Evolutionary conservation across 768 basidiomycete genomes (phyloP), one percentile per base, ranked within the genome.

Genomic region (Mycena vitilis): DNA sequence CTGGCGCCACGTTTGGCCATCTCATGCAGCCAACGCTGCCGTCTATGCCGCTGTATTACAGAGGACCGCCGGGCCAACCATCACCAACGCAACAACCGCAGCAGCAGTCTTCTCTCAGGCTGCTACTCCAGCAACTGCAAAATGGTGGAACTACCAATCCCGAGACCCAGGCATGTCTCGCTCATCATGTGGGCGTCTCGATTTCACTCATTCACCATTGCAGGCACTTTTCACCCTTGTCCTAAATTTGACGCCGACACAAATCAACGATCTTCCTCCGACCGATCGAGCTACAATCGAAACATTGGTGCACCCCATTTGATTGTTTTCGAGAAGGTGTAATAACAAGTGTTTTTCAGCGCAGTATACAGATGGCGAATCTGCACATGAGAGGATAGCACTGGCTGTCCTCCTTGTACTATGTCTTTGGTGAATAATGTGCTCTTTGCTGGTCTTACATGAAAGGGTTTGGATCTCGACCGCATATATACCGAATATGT

Each of bases 221-320:
- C 78, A 38, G 77, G 77, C 38, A 74, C 81, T 23, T 71, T 78
- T 12, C 78, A 78, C 61, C 72, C 75, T 16, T 71, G 80, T 20
- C 71, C 80, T n/a, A 66, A 80, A 20, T 76, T 83, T 20, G 82
- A 85, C 36, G 81, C 89, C 65, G 84, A 82, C 73, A 84, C 89
- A 56, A 78, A 81, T 36, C 88, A 91, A 71, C 84, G 88, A 69
- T 7, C 60, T 73, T 81, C 86, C 69, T 64, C 80, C 70, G 23
- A 20, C 48, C 25, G 71, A 74, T 1, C 66, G 73, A n/a, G 65
- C 30, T 1, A 57, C 53, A 49, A 54, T 78, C 80, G 62, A 69
- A 77, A 74, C 42, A 13, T 45, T 38, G 22, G 44, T 63, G 38
- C 49, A 59, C 34, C 40, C 63, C 56, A 57, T 48, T 22, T 37